Percentiles rank a stretch among this genome's conserved stretches.
These are phyloP conservation scores for Fusarium pseudograminearum DNA, from an alignment of 2,329 filamentous ascomycete genomes.

Conservation along the genomic window DNA sequence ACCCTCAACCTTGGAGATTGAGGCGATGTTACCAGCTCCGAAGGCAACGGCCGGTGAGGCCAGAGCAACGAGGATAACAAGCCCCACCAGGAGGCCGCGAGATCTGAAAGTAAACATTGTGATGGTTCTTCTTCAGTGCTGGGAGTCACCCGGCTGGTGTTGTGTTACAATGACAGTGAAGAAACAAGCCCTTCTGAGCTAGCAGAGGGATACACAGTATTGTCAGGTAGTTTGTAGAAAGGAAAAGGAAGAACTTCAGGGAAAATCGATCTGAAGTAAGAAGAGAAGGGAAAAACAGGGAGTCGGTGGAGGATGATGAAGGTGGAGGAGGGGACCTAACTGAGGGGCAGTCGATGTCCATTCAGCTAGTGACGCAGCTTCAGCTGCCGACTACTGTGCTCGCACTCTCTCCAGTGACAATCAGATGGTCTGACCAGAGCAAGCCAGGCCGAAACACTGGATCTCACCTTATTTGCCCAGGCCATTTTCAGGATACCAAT, in stretches of 20 bases:
- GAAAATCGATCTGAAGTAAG: slow-evolving; percentile 10
- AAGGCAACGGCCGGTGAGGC: slow-evolving; percentile 79
- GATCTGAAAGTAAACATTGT: slow-evolving; percentile 63
- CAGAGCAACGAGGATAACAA: slow-evolving; percentile 74
- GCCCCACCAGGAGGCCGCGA: slow-evolving; percentile 64
- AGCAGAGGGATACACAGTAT: slow-evolving; percentile 27
- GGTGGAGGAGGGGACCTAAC: slow-evolving; percentile 41
- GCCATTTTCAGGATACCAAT: slow-evolving; percentile 23
- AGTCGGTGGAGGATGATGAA: slow-evolving; percentile 31
- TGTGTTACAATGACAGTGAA: slow-evolving; percentile 15
- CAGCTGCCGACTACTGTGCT: slow-evolving; percentile 34
- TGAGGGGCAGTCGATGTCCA: slow-evolving; percentile 40
- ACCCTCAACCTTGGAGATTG: slow-evolving; percentile 82
- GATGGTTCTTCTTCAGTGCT: slow-evolving; percentile 37
- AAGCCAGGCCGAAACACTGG: slow-evolving; percentile 32
- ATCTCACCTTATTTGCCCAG: slow-evolving; percentile 19
- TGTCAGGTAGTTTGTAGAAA: slow-evolving; percentile 7
- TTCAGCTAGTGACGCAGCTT: slow-evolving; percentile 45
- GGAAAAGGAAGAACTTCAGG: slow-evolving; percentile 1
- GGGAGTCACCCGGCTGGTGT: slow-evolving; percentile 28
- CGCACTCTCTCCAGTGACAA: slow-evolving; percentile 27
- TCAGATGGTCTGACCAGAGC: slow-evolving; percentile 25
- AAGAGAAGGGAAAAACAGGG: slow-evolving; percentile 24
- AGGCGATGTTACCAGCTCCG: slow-evolving; percentile 89
- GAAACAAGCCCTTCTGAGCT: slow-evolving; percentile 39